Evolutionary conservation across 345 rosid genomes (phyloP).

Genomic region (Rhodamnia rubescens): DNA sequence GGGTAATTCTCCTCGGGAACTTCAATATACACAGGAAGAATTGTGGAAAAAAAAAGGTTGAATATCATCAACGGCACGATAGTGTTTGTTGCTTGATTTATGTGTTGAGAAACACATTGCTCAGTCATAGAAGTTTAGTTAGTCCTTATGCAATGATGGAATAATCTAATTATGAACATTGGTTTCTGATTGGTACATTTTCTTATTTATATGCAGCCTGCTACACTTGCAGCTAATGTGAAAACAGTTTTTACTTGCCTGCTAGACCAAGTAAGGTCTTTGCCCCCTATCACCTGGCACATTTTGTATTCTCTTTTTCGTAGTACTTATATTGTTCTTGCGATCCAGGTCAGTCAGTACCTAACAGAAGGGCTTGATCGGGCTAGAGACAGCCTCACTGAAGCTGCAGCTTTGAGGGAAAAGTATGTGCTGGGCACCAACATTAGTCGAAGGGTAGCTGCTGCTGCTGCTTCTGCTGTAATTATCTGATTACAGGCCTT

Average conservation of each 20-base stretch:
- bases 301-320: not conserved
- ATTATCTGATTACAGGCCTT: conserved; percentile 12
- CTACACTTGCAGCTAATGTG: conserved; percentile 72
- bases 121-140: too few relatives aligned
- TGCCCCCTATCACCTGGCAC: conserved; percentile 4
- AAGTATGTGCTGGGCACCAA: conserved; percentile 83
- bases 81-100: not conserved
- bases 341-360: conserved; percentile 68
- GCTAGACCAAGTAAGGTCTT: conserved; percentile 65
- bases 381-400: conserved; percentile 83
- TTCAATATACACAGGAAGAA: not conserved
- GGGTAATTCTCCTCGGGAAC: not conserved
- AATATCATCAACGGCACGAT: not conserved
- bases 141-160: too few relatives aligned
- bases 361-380: conserved; percentile 96
- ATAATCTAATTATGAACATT: not conserved
- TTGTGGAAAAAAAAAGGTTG: not conserved
- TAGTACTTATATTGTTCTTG: conserved; percentile 7
- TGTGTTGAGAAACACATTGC: not conserved
- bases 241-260: conserved; percentile 73
- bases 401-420: conserved; percentile 95
- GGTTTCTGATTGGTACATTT: not conserved
- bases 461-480: conserved; percentile 97
- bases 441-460: conserved; percentile 89
- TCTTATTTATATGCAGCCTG: conserved; percentile 45